These are phyloP conservation scores for Trichoderma atroviride DNA, from an alignment of 2,329 filamentous ascomycete genomes.

Conservation along the genomic window DNA sequence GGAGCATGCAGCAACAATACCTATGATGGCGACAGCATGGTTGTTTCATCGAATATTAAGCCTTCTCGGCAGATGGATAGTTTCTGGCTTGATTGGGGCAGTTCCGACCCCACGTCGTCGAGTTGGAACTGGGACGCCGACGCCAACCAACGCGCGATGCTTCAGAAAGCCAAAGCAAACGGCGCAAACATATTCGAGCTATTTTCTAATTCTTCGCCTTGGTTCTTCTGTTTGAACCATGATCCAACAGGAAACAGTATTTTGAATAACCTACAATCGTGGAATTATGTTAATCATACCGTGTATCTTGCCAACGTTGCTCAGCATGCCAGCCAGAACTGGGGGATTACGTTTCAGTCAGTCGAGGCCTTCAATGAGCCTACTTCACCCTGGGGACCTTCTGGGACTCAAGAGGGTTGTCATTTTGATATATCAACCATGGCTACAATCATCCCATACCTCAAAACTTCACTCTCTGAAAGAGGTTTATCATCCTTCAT, in stretches of 20 bases:
- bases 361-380: conserved; percentile 20
- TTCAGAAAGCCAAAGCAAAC: neutral
- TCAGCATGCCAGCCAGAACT: conserved; percentile 8
- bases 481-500: conserved; percentile 11
- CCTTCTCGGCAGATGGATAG: conserved; percentile 15
- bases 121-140: conserved; percentile 18
- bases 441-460: conserved; percentile 2
- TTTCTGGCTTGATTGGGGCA: conserved; percentile 15
- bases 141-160: conserved; percentile 5
- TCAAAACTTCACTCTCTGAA: neutral
- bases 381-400: conserved; percentile 5
- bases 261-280: neutral
- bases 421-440: conserved; percentile 15
- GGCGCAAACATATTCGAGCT: conserved; percentile 14
- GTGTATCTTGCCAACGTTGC: conserved; percentile 16
- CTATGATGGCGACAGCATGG: conserved; percentile 12
- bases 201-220: neutral
- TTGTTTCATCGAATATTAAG: conserved; percentile 9
- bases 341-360: conserved; percentile 11
- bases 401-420: conserved; percentile 13
- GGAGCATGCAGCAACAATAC: conserved; percentile 9
- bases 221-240: neutral
- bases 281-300: neutral
- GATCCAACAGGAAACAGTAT: neutral
- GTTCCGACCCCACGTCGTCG: conserved; percentile 4